Evolutionary conservation across 805 yeast genomes (phyloP), one percentile per base, ranked within the genome.

Genomic region (Blastobotrys robertii): DNA sequence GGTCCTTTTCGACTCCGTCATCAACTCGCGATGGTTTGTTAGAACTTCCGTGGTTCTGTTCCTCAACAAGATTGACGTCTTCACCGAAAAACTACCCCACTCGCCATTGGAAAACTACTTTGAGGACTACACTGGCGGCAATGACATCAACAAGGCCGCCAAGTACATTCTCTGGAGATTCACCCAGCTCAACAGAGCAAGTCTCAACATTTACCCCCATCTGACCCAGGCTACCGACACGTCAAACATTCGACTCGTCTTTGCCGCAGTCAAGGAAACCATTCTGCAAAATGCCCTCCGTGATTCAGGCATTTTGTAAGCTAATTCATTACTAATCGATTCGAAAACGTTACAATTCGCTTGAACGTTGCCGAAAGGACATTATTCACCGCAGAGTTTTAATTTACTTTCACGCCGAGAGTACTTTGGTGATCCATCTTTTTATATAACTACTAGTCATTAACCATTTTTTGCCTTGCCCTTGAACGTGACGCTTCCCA

Each of bases 201-300:
- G 86, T 14, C 67, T 86, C 49, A 82, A 80, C 47, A 75, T 88
- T 30, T 84, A 83, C 55, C 95, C 96, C 9, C 94, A 87, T 61
- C 31, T 87, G 16, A 87, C 97, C 3, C 95, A 87, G 62, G 96
- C 96, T 0, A 87, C 95, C 0, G 95, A 87, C 59, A 87, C 96
- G 5, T 78, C 85, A 25, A 87, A 87, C 62, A 86, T 88, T 48
- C 78, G 82, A 56, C 66, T 86, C 54, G 95, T 87, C 4, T 81
- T 84, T 64, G 87, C 86, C 9, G 88, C 90, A 6, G 84, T 84
- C 32, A 79, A 78, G 54, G 92, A 84, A 57, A 81, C 87, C 3
- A 78, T 84, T 38, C 68, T 84, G 57, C 86, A 83, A 51, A 84
- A 83, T 56, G 69, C 83, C 13, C 70, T 84, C 51, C 77, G 77